phyloP scores from a whole-genome alignment of 1,284 basidiomycete genomes.

The Singerocomus inundabilis region DNA sequence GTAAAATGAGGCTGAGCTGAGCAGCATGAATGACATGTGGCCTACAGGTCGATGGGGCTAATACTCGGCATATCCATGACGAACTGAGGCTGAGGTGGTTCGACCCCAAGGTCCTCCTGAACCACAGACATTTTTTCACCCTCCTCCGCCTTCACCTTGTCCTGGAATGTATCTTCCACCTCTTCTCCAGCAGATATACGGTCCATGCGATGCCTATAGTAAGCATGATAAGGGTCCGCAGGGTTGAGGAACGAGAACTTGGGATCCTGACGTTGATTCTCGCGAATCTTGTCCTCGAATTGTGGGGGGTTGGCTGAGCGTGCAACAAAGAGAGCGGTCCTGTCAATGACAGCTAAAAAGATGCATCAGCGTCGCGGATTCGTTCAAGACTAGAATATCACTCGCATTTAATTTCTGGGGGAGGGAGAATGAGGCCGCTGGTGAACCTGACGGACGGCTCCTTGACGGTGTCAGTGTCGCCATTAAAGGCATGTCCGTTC shows the following conservation, averaged over 20 bases:
- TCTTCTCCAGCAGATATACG: slow-evolving; percentile 73
- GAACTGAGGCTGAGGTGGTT: slow-evolving; percentile 85
- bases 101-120: slow-evolving; percentile 61
- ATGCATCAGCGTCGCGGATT: slow-evolving; percentile 9
- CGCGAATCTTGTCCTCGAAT: slow-evolving; percentile 95
- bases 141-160: slow-evolving; percentile 46
- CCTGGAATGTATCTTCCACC: slow-evolving; percentile 54
- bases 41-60: slow-evolving; percentile 87
- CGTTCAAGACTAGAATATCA: slow-evolving; percentile 8
- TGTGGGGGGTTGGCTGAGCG: slow-evolving; percentile 84
- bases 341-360: slow-evolving; percentile 84
- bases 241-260: slow-evolving; percentile 97
- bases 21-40: slow-evolving; percentile 18
- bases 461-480: slow-evolving; percentile 42
- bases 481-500: slow-evolving; percentile 41
- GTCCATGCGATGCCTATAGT: slow-evolving; percentile 89
- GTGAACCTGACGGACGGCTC: slow-evolving; percentile 57
- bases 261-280: slow-evolving; percentile 90
- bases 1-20: slow-evolving; percentile 17
- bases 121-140: slow-evolving; percentile 34
- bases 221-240: slow-evolving; percentile 94
- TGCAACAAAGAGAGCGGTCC: slow-evolving; percentile 92
- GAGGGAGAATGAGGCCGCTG: slow-evolving; percentile 86
- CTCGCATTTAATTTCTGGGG: slow-evolving; percentile 89
- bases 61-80: slow-evolving; percentile 88